Percentiles rank a stretch among this genome's conserved stretches.
phyloP scores from a whole-genome alignment of 2,329 filamentous ascomycete species.

The Colletotrichum tamarilloi region DNA sequence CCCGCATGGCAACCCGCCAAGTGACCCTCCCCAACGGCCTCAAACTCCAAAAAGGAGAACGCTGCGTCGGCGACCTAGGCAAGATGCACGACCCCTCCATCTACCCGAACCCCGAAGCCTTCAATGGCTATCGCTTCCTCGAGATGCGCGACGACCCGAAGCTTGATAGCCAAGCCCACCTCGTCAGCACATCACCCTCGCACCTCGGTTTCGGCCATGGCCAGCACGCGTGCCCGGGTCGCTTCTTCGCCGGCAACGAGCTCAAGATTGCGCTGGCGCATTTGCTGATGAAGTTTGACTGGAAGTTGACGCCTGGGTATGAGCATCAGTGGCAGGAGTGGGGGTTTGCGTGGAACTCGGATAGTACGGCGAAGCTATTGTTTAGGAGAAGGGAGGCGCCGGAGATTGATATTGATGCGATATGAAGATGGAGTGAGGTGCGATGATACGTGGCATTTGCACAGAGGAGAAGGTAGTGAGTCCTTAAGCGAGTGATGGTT shows the following conservation, averaged over 20 bases:
- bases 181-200: constrained; percentile 50
- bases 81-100: constrained; percentile 7
- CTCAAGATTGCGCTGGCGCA: constrained; percentile 46
- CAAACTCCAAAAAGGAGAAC: constrained; percentile 19
- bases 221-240: constrained; percentile 53
- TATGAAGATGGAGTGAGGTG: too few species aligned
- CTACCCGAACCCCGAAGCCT: constrained; percentile 2
- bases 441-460: too few species aligned
- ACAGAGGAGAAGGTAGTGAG: too few species aligned
- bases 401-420: constrained; percentile 28
- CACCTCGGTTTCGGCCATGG: constrained; percentile 52
- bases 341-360: not conserved
- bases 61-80: constrained; percentile 7
- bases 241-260: constrained; percentile 58
- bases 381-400: constrained; percentile 13
- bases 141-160: constrained; percentile 8
- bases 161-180: constrained; percentile 42
- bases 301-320: constrained; percentile 13
- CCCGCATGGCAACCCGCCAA: not conserved
- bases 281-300: constrained; percentile 30
- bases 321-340: constrained; percentile 7
- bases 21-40: constrained; percentile 24
- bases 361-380: constrained; percentile 17
- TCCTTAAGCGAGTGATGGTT: too few species aligned
- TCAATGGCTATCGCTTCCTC: constrained; percentile 17